Evolutionary conservation across 164 flowering plant genomes (phyloP).

Genomic region (Macadamia tetraphylla): DNA sequence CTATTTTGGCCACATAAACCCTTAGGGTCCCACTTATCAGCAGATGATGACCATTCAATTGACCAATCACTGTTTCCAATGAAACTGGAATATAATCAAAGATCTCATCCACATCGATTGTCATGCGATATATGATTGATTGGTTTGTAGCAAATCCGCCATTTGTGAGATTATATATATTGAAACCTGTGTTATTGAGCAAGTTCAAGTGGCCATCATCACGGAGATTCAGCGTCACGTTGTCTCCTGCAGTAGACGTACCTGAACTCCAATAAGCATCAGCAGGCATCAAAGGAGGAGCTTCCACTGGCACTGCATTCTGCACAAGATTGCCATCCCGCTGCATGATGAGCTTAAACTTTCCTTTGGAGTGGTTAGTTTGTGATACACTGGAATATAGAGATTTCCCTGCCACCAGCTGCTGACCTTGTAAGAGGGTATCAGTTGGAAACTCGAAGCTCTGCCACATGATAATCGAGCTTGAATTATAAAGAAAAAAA

Average conservation of each 20-base stretch:
- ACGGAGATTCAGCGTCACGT: neutral
- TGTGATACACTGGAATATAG: slow-evolving; percentile 14
- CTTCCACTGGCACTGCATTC: slow-evolving; percentile 1
- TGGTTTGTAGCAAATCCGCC: neutral
- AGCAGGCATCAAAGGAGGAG: too few species aligned
- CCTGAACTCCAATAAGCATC: slow-evolving; percentile 13
- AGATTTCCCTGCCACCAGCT: neutral
- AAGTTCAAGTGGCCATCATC: slow-evolving; percentile 7
- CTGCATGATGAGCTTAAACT: slow-evolving; percentile 19
- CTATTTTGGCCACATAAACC: slow-evolving; percentile 10
- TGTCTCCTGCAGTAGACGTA: neutral
- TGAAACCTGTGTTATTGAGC: slow-evolving; percentile 1
- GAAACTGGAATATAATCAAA: slow-evolving; percentile 11
- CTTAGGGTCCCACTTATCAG: neutral
- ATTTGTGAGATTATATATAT: neutral
- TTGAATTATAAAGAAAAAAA: slow-evolving; percentile 13
- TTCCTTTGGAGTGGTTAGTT: slow-evolving; percentile 12
- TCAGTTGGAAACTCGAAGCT: slow-evolving; percentile 22
- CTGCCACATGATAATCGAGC: slow-evolving; percentile 9
- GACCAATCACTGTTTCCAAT: neutral
- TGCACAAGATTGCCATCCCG: neutral
- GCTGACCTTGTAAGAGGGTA: slow-evolving; percentile 18
- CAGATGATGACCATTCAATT: neutral
- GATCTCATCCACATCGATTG: slow-evolving; percentile 14
- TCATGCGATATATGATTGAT: slow-evolving; percentile 3